Percentiles rank a stretch among this genome's conserved stretches.
phyloP scores from a whole-genome alignment of 169 alveolate species.

The Eimeria nieschulzi region DNA sequence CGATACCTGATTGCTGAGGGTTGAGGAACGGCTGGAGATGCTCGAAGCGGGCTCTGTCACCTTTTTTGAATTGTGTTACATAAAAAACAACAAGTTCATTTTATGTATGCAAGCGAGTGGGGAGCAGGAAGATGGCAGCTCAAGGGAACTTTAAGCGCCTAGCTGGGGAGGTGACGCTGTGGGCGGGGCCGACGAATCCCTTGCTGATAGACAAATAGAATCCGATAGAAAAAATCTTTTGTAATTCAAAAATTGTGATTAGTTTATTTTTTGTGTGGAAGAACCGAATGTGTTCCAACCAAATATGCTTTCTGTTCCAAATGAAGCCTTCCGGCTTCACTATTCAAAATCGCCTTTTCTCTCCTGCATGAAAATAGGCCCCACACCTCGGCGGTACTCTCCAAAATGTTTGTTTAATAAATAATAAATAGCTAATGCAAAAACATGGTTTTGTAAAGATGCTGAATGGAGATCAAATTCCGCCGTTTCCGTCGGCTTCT shows the following conservation, averaged over 20 bases:
- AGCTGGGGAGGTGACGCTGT: neutral
- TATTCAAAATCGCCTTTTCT: neutral
- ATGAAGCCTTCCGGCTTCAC: no score
- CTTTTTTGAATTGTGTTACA: neutral
- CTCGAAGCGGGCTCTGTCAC: neutral
- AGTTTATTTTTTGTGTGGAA: neutral
- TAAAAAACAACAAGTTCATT: neutral
- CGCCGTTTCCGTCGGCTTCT: no score
- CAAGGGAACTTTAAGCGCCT: neutral
- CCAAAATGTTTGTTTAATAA: no score
- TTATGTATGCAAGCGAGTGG: neutral
- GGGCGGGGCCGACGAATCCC: constrained; percentile 33
- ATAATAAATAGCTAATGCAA: no score
- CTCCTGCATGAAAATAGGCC: neutral
- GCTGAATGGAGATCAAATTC: no score
- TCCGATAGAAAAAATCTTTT: neutral
- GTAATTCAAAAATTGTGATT: no score
- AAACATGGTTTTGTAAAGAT: no score
- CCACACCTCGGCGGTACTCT: no score
- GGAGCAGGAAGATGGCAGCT: neutral
- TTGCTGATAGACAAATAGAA: constrained; percentile 44
- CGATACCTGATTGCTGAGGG: neutral
- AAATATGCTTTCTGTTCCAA: no score
- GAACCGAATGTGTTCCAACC: neutral
- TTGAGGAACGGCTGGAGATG: constrained; percentile 13